phyloP scores from a whole-genome alignment of 2,329 filamentous ascomycete species.

The Ilyonectria sp. region DNA sequence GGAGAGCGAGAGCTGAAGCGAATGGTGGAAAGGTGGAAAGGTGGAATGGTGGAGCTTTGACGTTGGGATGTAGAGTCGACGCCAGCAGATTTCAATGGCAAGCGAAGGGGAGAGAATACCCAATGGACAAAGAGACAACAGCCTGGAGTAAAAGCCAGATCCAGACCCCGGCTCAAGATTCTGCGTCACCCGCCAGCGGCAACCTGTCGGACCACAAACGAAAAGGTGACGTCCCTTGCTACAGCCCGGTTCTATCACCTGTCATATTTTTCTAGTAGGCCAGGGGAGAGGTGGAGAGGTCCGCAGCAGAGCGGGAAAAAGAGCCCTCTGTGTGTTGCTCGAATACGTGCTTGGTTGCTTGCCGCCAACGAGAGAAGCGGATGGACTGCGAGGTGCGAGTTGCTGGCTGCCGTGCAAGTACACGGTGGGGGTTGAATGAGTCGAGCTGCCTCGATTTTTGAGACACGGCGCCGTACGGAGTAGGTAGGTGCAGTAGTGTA shows the following conservation, averaged over 20 bases:
- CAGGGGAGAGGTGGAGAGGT: conserved; percentile 22
- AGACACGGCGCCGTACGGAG: conserved; percentile 7
- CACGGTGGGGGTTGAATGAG: not conserved
- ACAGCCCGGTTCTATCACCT: conserved; percentile 31
- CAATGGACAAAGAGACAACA: conserved; percentile 15
- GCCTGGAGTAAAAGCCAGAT: conserved; percentile 17
- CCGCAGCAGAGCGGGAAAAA: conserved; percentile 8
- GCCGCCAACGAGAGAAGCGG: not conserved
- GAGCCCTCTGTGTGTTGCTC: not conserved
- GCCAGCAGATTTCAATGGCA: conserved; percentile 6
- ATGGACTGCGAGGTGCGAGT: not conserved
- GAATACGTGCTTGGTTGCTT: not conserved
- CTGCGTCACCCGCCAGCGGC: conserved; percentile 21
- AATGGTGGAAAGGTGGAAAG: not conserved
- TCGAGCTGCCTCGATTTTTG: conserved; percentile 4
- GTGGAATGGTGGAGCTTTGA: conserved; percentile 8
- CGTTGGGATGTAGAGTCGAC: conserved; percentile 13
- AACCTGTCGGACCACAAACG: conserved; percentile 26
- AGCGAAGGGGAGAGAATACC: conserved; percentile 16
- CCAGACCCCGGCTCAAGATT: conserved; percentile 15
- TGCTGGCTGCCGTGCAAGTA: conserved; percentile 3
- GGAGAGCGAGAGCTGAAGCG: not conserved
- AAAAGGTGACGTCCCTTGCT: conserved; percentile 26
- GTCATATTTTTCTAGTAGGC: conserved; percentile 33
- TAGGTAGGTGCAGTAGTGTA: not conserved